phyloP scores from a whole-genome alignment of 2,329 filamentous ascomycete species.

The Tolypocladium ophioglossoides region DNA sequence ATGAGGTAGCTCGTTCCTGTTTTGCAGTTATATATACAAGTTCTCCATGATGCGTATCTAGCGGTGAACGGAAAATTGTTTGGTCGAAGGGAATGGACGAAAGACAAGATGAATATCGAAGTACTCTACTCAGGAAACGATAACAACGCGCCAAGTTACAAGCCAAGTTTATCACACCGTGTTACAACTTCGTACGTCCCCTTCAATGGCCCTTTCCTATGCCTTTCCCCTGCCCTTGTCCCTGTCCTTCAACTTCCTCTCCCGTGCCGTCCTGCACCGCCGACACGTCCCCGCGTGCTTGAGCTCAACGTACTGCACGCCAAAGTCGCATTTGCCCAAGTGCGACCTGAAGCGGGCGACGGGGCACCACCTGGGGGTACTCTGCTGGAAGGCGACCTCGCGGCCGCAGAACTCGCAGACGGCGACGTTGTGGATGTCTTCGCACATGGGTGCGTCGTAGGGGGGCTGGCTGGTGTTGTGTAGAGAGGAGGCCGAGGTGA shows the following conservation, averaged over 20 bases:
- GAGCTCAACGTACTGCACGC: background rate
- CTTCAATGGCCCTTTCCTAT: too few species aligned
- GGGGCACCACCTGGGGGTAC: background rate
- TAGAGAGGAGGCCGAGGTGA: too few species aligned
- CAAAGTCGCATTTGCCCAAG: slow-evolving; percentile 1
- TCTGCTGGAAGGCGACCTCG: background rate
- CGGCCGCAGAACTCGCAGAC: slow-evolving; percentile 1
- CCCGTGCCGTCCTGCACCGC: background rate
- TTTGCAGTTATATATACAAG: background rate
- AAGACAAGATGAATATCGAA: background rate
- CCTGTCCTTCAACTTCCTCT: background rate
- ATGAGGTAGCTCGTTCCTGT: background rate
- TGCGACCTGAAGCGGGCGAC: background rate
- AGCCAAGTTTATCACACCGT: background rate
- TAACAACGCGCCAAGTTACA: background rate
- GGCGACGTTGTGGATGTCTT: background rate
- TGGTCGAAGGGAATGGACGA: background rate
- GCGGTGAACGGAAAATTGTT: background rate
- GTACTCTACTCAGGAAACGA: background rate
- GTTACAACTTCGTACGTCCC: too few species aligned
- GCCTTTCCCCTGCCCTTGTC: background rate
- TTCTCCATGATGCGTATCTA: too few species aligned
- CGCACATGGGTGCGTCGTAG: background rate
- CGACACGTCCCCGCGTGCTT: background rate
- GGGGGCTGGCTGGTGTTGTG: background rate